phyloP scores from a whole-genome alignment of 2,329 filamentous ascomycete species.

The Fusarium udum region DNA sequence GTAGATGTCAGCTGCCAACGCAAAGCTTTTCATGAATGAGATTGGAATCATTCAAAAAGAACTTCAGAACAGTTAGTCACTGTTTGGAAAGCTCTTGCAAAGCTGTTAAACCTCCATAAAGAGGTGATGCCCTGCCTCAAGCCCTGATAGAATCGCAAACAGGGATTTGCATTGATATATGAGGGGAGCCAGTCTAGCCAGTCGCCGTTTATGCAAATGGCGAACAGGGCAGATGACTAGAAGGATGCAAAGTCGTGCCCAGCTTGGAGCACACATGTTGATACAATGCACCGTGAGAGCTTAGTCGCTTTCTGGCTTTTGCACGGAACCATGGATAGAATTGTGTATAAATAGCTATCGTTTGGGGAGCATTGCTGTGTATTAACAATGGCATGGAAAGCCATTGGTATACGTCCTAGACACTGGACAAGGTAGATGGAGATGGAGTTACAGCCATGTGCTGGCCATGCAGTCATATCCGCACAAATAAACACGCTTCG shows the following conservation, averaged over 20 bases:
- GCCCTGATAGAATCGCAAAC: slow-evolving; percentile 14
- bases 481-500: slow-evolving; percentile 33
- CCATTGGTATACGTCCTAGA: slow-evolving; percentile 11
- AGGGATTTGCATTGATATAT: slow-evolving; percentile 15
- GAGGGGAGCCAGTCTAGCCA: slow-evolving; percentile 13
- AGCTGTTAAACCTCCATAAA: slow-evolving; percentile 17
- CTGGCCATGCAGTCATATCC: slow-evolving; percentile 33
- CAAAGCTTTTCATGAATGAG: slow-evolving; percentile 62
- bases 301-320: slow-evolving; percentile 13
- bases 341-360: slow-evolving; percentile 33
- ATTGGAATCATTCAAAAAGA: slow-evolving; percentile 61
- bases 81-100: slow-evolving; percentile 7
- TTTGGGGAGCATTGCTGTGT: slow-evolving; percentile 21
- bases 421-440: slow-evolving; percentile 12
- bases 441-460: slow-evolving; percentile 23
- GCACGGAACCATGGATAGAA: slow-evolving; percentile 35
- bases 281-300: slow-evolving; percentile 20
- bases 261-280: slow-evolving; percentile 34
- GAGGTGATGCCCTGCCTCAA: slow-evolving; percentile 14
- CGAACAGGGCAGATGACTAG: slow-evolving; percentile 10
- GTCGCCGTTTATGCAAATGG: slow-evolving; percentile 8
- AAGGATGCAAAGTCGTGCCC: slow-evolving; percentile 31
- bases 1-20: slow-evolving; percentile 64
- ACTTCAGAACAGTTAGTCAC: slow-evolving; percentile 52
- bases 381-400: slow-evolving; percentile 9